Percentiles rank a stretch among this genome's conserved stretches.
phyloP scores from a whole-genome alignment of 169 alveolate genomes.

The Cryptosporidium baileyi region DNA sequence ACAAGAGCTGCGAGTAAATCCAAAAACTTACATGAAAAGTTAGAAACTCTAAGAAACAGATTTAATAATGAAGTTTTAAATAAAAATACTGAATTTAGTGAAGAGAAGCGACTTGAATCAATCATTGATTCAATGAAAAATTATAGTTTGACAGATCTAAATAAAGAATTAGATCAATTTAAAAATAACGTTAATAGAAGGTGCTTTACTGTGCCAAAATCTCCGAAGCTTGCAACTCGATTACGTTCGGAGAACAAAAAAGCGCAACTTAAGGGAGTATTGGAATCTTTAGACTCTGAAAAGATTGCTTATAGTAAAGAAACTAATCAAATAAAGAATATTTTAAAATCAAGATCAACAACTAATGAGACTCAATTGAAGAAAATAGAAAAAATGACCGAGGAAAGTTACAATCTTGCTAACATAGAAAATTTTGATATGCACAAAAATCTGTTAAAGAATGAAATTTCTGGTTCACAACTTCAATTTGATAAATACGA shows the following conservation, averaged over 20 bases:
- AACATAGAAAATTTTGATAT: not conserved
- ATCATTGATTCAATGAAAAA: conserved; percentile 26
- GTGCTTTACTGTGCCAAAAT: conserved; percentile 17
- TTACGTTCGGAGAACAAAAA: conserved; percentile 41
- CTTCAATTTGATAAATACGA: not conserved
- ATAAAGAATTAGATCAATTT: not conserved
- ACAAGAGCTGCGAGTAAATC: conserved; percentile 52
- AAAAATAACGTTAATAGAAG: not conserved
- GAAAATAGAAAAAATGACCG: no score
- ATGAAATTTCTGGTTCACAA: not conserved
- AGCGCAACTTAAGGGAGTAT: conserved; percentile 30
- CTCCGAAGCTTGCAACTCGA: conserved; percentile 64
- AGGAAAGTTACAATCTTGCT: no score
- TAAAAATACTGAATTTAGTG: conserved; percentile 37
- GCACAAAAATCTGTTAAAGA: not conserved
- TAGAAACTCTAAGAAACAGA: not conserved
- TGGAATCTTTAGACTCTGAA: not conserved
- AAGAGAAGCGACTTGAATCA: conserved; percentile 15
- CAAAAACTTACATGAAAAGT: not conserved
- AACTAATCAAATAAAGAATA: not conserved
- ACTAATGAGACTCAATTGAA: no score
- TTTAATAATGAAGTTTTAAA: conserved; percentile 34
- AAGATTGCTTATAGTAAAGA: not conserved
- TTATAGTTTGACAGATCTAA: not conserved
- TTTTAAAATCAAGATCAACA: not conserved